Evolutionary conservation across 2,329 filamentous ascomycete species (phyloP).

Genomic region (Colletotrichum caudatum): DNA sequence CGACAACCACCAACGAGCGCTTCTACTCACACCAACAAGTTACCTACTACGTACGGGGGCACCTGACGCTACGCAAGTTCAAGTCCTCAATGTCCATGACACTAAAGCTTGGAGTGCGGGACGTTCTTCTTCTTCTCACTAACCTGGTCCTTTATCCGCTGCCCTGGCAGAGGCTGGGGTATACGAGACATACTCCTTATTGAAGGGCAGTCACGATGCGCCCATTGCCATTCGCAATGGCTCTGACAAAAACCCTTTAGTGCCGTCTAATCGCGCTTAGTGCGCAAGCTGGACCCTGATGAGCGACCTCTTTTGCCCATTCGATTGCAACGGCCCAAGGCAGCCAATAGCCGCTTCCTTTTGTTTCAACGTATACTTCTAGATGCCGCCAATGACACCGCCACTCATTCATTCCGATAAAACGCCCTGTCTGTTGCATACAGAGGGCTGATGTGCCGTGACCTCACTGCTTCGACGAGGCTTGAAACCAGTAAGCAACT

Average conservation of each 20-base stretch:
- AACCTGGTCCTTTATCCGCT: constrained; percentile 18
- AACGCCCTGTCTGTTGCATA: constrained; percentile 6
- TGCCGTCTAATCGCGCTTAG: constrained; percentile 37
- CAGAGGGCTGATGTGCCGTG: not conserved
- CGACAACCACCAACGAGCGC: constrained; percentile 19
- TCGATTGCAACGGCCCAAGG: constrained; percentile 29
- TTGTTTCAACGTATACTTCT: constrained; percentile 28
- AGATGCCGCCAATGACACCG: constrained; percentile 14
- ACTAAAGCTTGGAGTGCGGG: constrained; percentile 33
- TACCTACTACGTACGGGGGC: not conserved
- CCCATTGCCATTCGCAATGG: constrained; percentile 20
- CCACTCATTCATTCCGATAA: not conserved
- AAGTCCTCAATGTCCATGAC: constrained; percentile 14
- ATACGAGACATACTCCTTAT: constrained; percentile 16
- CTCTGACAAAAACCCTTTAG: constrained; percentile 32
- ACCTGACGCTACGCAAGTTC: constrained; percentile 13
- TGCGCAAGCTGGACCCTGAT: constrained; percentile 35
- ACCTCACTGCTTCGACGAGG: constrained; percentile 2
- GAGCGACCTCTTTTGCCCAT: constrained; percentile 12
- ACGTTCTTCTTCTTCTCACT: constrained; percentile 25
- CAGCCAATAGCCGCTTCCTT: constrained; percentile 27
- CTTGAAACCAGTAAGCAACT: constrained; percentile 6
- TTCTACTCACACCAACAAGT: constrained; percentile 21
- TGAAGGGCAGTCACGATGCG: constrained; percentile 36
- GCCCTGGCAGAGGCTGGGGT: constrained; percentile 14